Conservation (phyloP, 2,329 filamentous ascomycete genomes). For the Aspergillus ibericus region DNA sequence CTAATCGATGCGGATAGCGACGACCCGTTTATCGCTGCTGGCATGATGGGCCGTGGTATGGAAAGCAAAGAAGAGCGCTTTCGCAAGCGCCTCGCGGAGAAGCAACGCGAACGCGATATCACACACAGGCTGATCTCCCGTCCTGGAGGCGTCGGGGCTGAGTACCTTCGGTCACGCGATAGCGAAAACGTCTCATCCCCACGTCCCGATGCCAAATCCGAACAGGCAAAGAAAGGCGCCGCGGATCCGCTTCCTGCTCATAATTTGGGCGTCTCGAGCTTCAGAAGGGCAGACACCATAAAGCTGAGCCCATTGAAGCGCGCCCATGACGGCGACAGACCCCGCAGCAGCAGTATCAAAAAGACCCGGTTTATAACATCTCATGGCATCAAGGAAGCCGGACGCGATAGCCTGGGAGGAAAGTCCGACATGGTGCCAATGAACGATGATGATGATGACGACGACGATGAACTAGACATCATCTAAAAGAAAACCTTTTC, state of each 20-base stretch:
- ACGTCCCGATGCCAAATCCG: conserved; percentile 12
- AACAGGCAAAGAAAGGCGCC: conserved; percentile 2
- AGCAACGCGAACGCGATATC: conserved; percentile 48
- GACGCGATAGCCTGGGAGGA: conserved; percentile 68
- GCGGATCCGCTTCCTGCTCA: conserved; percentile 7
- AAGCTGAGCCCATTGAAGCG: conserved; percentile 44
- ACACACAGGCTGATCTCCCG: conserved; percentile 41
- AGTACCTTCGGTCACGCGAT: conserved; percentile 45
- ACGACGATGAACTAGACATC: conserved; percentile 53
- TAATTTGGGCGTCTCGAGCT: conserved; percentile 25
- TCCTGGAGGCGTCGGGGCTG: conserved; percentile 40
- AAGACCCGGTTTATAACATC: conserved; percentile 79
- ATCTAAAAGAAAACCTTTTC: conserved; percentile 27
- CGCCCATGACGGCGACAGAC: conserved; percentile 35
- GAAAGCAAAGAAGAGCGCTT: conserved; percentile 45
- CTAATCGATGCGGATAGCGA: conserved; percentile 44
- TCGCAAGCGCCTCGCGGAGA: conserved; percentile 43
- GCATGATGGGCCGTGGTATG: conserved; percentile 40
- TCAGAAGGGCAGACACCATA: conserved; percentile 41
- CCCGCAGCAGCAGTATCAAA: conserved; percentile 46
- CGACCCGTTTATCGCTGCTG: conserved; percentile 45
- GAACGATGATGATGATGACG: conserved; percentile 49
- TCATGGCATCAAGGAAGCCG: conserved; percentile 74
- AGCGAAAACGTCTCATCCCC: conserved; percentile 20
- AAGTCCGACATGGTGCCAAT: conserved; percentile 39